Percentiles rank a stretch among this genome's conserved stretches.
These are phyloP conservation scores for Arabidopsis suecica DNA, from an alignment of 345 rosid species.

Conservation along the genomic window DNA sequence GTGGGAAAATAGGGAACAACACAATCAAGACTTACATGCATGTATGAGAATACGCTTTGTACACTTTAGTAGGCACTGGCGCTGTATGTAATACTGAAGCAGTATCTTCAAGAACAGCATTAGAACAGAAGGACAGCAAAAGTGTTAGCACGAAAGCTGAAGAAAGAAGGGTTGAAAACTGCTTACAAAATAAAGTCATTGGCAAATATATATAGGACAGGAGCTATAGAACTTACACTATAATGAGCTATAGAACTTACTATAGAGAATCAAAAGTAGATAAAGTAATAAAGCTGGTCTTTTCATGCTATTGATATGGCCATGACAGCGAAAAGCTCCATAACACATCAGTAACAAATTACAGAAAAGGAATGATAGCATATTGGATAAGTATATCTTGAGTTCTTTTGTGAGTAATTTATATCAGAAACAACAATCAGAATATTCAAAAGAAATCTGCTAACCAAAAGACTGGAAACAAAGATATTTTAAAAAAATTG, in stretches of 20 bases:
- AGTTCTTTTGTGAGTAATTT: no score
- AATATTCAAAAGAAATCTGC: not conserved
- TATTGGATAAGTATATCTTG: not conserved
- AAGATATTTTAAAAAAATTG: not conserved
- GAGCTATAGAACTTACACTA: not conserved
- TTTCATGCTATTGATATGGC: not conserved
- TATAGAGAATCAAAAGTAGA: not conserved
- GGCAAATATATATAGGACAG: not conserved
- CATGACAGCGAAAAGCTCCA: constrained; percentile 9
- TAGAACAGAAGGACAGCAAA: constrained; percentile 22
- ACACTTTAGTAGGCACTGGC: constrained; percentile 95
- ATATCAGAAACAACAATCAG: constrained; percentile 10
- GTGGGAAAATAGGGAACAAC: not conserved
- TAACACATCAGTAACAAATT: not conserved
- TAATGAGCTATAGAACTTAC: not conserved
- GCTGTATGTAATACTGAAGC: constrained; percentile 83
- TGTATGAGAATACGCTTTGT: constrained; percentile 71
- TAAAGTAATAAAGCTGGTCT: not conserved
- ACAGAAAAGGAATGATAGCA: not conserved
- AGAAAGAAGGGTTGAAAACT: not conserved
- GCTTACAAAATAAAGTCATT: not conserved
- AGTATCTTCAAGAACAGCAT: constrained; percentile 56
- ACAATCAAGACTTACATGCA: constrained; percentile 64
- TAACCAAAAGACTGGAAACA: not conserved
- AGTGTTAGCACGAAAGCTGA: constrained; percentile 21